Evolutionary conservation across 495 filamentous ascomycete genomes (phyloP).

Genomic region (Hypoxylon crocopeplum): DNA sequence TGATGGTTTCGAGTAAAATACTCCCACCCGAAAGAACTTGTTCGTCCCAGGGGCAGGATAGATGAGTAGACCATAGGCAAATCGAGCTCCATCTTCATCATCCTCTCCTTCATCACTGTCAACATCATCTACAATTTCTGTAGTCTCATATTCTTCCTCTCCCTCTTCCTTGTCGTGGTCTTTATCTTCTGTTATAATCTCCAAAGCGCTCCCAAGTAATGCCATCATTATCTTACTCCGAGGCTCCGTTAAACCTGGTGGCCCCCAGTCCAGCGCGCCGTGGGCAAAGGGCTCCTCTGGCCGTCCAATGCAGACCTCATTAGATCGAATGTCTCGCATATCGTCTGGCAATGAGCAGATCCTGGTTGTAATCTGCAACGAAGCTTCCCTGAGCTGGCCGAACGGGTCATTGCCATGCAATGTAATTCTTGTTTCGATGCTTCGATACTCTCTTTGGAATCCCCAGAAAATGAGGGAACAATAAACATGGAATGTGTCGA

Average conservation of each 20-base stretch:
- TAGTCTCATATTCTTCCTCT: no score
- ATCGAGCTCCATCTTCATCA: neutral
- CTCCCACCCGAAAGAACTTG: neutral
- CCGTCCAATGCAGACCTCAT: neutral
- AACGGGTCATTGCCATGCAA: neutral
- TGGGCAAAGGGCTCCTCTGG: neutral
- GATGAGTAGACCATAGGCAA: neutral
- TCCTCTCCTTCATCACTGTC: neutral
- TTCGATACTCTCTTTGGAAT: neutral
- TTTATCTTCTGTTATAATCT: no score
- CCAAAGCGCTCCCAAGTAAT: neutral
- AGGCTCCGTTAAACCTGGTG: neutral
- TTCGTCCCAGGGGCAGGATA: neutral
- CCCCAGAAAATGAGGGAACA: no score
- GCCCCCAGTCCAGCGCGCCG: neutral
- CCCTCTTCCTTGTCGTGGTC: no score
- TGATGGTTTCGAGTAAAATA: neutral
- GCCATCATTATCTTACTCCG: neutral
- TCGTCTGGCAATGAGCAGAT: neutral
- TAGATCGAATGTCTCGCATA: neutral
- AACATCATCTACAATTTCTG: no score
- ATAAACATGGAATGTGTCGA: no score
- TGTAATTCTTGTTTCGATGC: neutral
- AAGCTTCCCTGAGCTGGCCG: neutral
- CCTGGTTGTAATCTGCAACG: neutral